phyloP scores from a whole-genome alignment of 2,329 filamentous ascomycete species.

The Rutstroemia sp. region DNA sequence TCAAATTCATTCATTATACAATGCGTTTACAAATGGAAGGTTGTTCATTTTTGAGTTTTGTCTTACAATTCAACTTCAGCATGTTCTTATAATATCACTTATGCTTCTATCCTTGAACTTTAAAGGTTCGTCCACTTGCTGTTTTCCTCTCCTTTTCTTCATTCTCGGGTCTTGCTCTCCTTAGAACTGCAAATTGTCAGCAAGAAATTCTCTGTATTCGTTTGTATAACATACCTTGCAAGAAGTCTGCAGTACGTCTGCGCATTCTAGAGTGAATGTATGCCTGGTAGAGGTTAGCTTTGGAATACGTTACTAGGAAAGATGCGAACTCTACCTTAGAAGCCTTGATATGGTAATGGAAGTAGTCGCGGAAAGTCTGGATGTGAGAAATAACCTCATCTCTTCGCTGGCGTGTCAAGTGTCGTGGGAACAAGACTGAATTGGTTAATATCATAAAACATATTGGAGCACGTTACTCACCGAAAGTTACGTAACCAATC shows the following conservation, averaged over 20 bases:
- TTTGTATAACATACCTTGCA: slow-evolving; percentile 64
- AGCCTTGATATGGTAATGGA: slow-evolving; percentile 99
- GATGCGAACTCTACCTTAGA: slow-evolving; percentile 58
- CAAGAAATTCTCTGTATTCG: background rate
- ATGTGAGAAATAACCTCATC: slow-evolving; percentile 97
- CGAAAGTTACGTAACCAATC: slow-evolving; percentile 96
- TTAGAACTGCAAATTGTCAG: slow-evolving; percentile 63
- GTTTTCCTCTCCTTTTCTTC: slow-evolving; percentile 99
- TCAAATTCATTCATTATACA: too few relatives aligned
- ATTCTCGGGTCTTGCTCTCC: slow-evolving; percentile 86
- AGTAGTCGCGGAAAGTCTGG: slow-evolving; percentile 99
- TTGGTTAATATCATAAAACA: slow-evolving; percentile 8
- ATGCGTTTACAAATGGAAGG: background rate
- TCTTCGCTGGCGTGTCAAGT: slow-evolving; percentile 83
- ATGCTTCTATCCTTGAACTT: slow-evolving; percentile 27
- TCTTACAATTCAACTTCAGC: background rate
- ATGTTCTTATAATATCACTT: background rate
- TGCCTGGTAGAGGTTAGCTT: slow-evolving; percentile 44
- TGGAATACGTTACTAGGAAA: background rate
- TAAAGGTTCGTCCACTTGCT: slow-evolving; percentile 91
- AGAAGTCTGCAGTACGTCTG: slow-evolving; percentile 93
- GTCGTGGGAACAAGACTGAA: slow-evolving; percentile 86
- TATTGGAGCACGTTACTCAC: slow-evolving; percentile 39
- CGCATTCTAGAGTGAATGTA: slow-evolving; percentile 99
- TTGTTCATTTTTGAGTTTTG: slow-evolving; percentile 6